Percentiles rank a stretch among this genome's conserved stretches.
Conservation (phyloP, 2,329 filamentous ascomycete genomes). For the Cytospora piceicola region DNA sequence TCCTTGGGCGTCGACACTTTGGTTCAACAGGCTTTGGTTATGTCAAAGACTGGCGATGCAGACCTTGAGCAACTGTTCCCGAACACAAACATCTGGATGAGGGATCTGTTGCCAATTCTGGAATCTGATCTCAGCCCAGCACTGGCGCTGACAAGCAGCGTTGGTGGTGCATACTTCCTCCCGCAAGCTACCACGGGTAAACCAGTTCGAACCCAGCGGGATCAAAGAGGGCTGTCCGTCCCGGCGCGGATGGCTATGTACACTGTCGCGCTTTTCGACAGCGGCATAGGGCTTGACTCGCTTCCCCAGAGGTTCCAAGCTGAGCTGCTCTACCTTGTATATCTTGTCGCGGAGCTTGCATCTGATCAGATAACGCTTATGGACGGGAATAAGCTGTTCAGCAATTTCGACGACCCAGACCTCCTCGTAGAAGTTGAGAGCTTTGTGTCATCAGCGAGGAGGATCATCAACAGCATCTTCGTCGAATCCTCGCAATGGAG, state of each 20-base stretch:
- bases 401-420: conserved; percentile 43
- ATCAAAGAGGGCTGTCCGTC: conserved; percentile 71
- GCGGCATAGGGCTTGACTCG: conserved; percentile 44
- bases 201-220: conserved; percentile 49
- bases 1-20: conserved; percentile 60
- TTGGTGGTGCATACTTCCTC: conserved; percentile 73
- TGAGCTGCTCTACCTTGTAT: conserved; percentile 57
- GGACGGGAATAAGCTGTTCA: conserved; percentile 53
- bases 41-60: conserved; percentile 43
- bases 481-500: conserved; percentile 45
- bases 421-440: conserved; percentile 47
- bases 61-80: conserved; percentile 62
- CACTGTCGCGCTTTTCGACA: conserved; percentile 59
- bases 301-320: conserved; percentile 49
- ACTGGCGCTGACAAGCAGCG: conserved; percentile 72
- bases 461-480: conserved; percentile 42
- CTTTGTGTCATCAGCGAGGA: conserved; percentile 47
- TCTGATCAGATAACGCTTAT: conserved; percentile 57
- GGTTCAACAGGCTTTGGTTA: conserved; percentile 50
- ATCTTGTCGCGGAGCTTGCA: conserved; percentile 54
- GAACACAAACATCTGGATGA: conserved; percentile 65
- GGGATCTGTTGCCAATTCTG: conserved; percentile 62
- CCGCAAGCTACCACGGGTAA: conserved; percentile 34
- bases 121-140: conserved; percentile 59
- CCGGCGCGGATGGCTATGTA: conserved; percentile 78